A percentile compares a stretch with the other conserved stretches of the same genome.
Conservation (phyloP, 1,284 basidiomycete species). For the Apiotrichum gamsii region DNA sequence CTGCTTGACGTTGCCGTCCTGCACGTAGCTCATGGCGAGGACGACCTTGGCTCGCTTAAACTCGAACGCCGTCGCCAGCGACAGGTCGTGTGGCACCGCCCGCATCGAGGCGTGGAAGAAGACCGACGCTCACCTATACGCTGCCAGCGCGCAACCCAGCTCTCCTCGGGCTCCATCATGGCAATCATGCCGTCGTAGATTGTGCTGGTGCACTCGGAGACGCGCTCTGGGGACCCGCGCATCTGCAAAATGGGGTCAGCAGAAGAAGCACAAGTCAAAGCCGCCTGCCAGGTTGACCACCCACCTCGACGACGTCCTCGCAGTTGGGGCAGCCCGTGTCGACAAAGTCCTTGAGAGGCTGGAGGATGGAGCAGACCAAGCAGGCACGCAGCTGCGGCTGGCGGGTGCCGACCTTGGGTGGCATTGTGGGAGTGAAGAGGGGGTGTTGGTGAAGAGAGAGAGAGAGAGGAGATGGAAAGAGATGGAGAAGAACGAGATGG, state of each 20-base stretch:
- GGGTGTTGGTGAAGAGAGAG: too few species aligned
- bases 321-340: conserved; percentile 91
- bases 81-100: conserved; percentile 23
- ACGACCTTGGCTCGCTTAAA: conserved; percentile 32
- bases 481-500: too few species aligned
- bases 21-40: conserved; percentile 33
- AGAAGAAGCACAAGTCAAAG: not conserved
- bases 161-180: conserved; percentile 77
- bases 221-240: conserved; percentile 77
- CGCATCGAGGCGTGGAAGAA: not conserved
- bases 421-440: conserved; percentile 16
- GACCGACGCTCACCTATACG: conserved; percentile 65
- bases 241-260: conserved; percentile 54
- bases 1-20: conserved; percentile 31
- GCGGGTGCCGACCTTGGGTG: conserved; percentile 24
- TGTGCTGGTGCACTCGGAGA: conserved; percentile 82
- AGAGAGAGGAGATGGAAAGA: too few species aligned
- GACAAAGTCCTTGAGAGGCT: conserved; percentile 75
- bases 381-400: conserved; percentile 68
- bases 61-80: conserved; percentile 23
- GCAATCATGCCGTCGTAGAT: conserved; percentile 91
- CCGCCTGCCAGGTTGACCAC: conserved; percentile 20
- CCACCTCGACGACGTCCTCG: conserved; percentile 85
- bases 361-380: conserved; percentile 84
- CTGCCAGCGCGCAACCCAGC: conserved; percentile 95